A percentile compares a stretch with the other conserved stretches of the same genome.
phyloP scores from a whole-genome alignment of 2,329 filamentous ascomycete genomes.

The Fusarium proliferatum region DNA sequence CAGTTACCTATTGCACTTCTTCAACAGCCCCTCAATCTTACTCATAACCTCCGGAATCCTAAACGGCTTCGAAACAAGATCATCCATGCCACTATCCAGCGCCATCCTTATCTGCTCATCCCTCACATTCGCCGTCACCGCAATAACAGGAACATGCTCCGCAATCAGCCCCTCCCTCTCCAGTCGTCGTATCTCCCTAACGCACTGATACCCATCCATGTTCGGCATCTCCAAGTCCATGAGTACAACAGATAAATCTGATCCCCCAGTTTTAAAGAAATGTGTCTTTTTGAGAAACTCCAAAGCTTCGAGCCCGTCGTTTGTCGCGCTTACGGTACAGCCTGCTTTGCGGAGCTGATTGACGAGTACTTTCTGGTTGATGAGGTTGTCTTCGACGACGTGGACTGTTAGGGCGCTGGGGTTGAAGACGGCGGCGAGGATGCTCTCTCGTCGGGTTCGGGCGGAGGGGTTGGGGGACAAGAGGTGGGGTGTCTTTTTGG shows the following conservation, averaged over 20 bases:
- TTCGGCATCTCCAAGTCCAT: conserved; percentile 64
- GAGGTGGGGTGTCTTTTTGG: background rate
- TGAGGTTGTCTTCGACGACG: conserved; percentile 74
- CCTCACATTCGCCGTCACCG: conserved; percentile 59
- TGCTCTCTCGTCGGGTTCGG: background rate
- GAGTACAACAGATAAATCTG: conserved; percentile 53
- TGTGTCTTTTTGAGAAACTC: conserved; percentile 51
- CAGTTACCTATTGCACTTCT: background rate
- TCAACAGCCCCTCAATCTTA: conserved; percentile 57
- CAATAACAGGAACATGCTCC: conserved; percentile 57
- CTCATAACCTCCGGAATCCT: conserved; percentile 62
- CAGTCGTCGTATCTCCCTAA: conserved; percentile 53
- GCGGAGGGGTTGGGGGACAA: background rate
- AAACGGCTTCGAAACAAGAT: conserved; percentile 69
- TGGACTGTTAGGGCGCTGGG: conserved; percentile 62
- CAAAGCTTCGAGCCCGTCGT: conserved; percentile 70
- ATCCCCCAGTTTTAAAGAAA: conserved; percentile 41
- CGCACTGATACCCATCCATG: conserved; percentile 59
- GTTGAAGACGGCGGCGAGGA: background rate
- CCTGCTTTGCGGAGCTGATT: conserved; percentile 71
- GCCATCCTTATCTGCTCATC: conserved; percentile 59
- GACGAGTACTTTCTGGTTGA: conserved; percentile 75
- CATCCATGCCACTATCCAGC: conserved; percentile 56
- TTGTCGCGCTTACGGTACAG: conserved; percentile 68
- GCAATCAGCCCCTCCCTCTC: conserved; percentile 48